phyloP scores from a whole-genome alignment of 2,329 filamentous ascomycete species.

The Grosmannia clavigera region DNA sequence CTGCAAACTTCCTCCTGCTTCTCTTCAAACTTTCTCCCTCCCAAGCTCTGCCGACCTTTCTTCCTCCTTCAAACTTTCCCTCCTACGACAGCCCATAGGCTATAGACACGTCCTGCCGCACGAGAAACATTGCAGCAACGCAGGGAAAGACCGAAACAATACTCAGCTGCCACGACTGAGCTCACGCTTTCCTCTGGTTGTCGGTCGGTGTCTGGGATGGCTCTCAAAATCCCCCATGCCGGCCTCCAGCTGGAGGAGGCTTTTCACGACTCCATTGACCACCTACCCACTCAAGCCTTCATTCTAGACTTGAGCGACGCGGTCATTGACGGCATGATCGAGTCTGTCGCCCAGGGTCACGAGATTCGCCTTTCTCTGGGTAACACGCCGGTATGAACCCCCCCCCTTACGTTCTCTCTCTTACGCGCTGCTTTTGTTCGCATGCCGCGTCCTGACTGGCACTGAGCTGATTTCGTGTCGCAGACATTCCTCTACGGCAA shows the following conservation, averaged over 20 bases:
- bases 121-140: not conserved
- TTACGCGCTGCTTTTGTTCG: not conserved
- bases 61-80: not conserved
- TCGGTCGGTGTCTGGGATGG: constrained; percentile 18
- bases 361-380: constrained; percentile 46
- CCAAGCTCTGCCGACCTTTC: not conserved
- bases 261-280: constrained; percentile 29
- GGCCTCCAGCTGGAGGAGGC: constrained; percentile 46
- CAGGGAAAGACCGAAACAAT: not conserved
- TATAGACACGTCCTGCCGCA: not conserved
- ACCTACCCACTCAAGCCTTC: constrained; percentile 42
- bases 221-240: constrained; percentile 41
- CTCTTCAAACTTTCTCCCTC: not conserved
- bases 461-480: not conserved
- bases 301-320: constrained; percentile 44
- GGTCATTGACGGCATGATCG: constrained; percentile 51
- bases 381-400: constrained; percentile 42
- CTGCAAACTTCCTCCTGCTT: not conserved
- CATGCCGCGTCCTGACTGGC: not conserved
- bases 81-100: not conserved
- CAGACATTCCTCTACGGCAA: constrained; percentile 44
- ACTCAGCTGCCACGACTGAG: not conserved
- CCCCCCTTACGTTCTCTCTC: constrained; percentile 4
- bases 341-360: constrained; percentile 43
- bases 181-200: constrained; percentile 9